Evolutionary conservation across 768 basidiomycete species (phyloP), one percentile per base, ranked within the genome.

Genomic region (Auricularia auricula-judae): DNA sequence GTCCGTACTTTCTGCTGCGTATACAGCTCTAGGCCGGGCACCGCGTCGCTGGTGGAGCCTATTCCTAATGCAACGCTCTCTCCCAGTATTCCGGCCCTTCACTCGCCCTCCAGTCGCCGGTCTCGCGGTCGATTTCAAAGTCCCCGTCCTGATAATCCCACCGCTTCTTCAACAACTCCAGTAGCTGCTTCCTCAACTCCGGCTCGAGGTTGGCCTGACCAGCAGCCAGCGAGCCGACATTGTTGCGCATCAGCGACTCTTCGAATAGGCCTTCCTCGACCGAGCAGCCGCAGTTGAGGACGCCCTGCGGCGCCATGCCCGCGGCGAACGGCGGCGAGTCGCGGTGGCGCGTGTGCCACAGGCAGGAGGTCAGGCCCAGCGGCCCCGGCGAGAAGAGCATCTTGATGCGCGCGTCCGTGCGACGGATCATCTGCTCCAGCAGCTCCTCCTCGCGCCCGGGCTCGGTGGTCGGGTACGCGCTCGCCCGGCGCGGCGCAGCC

Each of bases 221-320:
- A 0, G 91, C 91, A 66, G 84, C 83, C 69, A 91, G 92, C 72
- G 86, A 86, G 29, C 91, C 91, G 18, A 93, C 89, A 3, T 79
- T 80, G 66, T 93, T 89, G 23, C 89, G 84, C 18, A 89, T 72
- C 5, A 93, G 80, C 69, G 86, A 87, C 75, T 92, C 91, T 71
- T 93, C 91, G 71, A 93, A 93, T 5, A 93, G 82, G 3, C 91
- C 91, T 74, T 93, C 86, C 54, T 91, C 89, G 71, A 81, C 84
- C 3, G 88, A 87, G 77, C 91, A 93, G 4, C 91, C 91, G 69
- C 91, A 93, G 78, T 93, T 93, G 65, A 93, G 84, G 68, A 81
- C 81, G 12, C 89, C 87, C 0, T 80, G 76, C 10, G 91, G 91
- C 4, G 91, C 91, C 78, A 51, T 51, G 47, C 47, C 47, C 47